Percentiles rank a stretch among this genome's conserved stretches.
Evolutionary conservation across 306 rosid genomes (phyloP).

Genomic region (Geum urbanum): DNA sequence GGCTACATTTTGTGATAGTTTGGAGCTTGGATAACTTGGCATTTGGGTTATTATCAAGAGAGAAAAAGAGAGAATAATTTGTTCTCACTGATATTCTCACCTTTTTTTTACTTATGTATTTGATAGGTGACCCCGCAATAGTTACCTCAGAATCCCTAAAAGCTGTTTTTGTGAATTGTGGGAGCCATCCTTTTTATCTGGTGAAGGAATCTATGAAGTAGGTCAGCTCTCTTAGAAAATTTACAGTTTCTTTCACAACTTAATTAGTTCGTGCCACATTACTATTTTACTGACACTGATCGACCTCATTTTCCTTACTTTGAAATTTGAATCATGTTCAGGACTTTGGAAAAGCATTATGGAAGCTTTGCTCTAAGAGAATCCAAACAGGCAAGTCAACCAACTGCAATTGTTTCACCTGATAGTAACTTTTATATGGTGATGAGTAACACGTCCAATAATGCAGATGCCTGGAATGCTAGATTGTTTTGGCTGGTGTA

Average conservation of each 20-base stretch:
- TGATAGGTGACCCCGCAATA: conserved; percentile 38
- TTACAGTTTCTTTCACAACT: conserved; percentile 9
- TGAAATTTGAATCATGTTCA: conserved; percentile 20
- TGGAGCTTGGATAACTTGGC: too few relatives aligned
- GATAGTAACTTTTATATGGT: background rate
- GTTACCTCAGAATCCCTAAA: conserved; percentile 29
- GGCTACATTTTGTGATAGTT: background rate
- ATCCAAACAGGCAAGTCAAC: conserved; percentile 34
- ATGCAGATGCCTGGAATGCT: conserved; percentile 45
- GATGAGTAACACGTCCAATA: background rate
- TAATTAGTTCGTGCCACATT: background rate
- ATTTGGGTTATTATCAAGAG: too few relatives aligned
- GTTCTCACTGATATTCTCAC: background rate
- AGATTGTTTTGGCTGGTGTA: conserved; percentile 43
- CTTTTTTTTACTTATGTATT: conserved; percentile 16
- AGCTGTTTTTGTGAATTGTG: conserved; percentile 38
- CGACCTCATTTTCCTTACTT: background rate
- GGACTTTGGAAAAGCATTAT: conserved; percentile 32
- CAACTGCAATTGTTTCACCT: background rate
- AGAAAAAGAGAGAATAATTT: too few relatives aligned
- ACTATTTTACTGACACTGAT: background rate
- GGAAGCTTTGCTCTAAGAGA: conserved; percentile 38
- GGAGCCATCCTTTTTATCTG: conserved; percentile 31
- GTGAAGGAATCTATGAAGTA: conserved; percentile 34
- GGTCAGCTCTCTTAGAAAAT: conserved; percentile 19